These are phyloP conservation scores for Camillea tinctor DNA, from an alignment of 2,329 filamentous ascomycete species.

Conservation along the genomic window DNA sequence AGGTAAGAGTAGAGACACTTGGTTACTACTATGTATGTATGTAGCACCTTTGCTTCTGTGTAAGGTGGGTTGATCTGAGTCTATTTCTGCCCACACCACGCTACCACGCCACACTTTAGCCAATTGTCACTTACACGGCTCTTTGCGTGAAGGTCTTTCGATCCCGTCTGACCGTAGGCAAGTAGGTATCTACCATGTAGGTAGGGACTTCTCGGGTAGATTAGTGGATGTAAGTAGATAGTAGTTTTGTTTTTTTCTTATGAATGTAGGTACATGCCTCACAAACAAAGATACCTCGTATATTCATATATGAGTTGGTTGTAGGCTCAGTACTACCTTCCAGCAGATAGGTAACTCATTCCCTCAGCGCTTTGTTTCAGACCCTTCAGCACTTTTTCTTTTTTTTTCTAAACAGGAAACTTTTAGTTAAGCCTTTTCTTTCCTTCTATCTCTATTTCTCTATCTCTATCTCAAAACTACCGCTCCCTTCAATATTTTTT, in stretches of 20 bases:
- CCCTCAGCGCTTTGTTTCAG: neutral
- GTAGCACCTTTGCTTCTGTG: neutral
- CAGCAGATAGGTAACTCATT: neutral
- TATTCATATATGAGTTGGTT: neutral
- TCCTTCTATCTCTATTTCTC: too few species aligned
- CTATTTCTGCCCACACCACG: neutral
- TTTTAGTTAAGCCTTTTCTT: neutral
- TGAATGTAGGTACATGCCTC: neutral
- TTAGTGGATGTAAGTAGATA: neutral
- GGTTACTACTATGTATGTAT: too few species aligned
- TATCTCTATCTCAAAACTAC: too few species aligned
- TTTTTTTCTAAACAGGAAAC: too few species aligned
- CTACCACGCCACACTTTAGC: neutral
- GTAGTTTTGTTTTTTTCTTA: neutral
- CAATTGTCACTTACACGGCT: neutral
- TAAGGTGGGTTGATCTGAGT: neutral
- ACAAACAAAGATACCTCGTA: neutral
- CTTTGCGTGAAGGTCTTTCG: neutral
- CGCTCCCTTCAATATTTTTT: neutral
- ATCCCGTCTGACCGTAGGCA: neutral
- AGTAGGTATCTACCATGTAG: too few species aligned
- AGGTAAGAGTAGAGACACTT: too few species aligned
- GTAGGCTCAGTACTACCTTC: neutral
- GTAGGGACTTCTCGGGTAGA: too few species aligned
- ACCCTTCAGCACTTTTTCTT: neutral